Evolutionary conservation across 2,329 filamentous ascomycete species (phyloP).

Genomic region (Penicillium paneum): DNA sequence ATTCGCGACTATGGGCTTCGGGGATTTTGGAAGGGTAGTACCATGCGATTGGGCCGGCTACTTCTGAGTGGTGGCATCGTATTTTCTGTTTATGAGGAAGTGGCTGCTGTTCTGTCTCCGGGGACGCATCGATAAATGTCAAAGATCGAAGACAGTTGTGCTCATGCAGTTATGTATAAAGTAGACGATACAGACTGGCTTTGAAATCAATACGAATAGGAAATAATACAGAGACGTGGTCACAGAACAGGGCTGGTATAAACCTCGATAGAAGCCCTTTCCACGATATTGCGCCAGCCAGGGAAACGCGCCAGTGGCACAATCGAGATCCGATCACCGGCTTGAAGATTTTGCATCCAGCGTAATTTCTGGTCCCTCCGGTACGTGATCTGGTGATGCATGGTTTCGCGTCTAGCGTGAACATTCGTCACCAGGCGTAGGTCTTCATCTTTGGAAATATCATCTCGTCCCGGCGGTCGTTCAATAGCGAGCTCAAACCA

Average conservation of each 20-base stretch:
- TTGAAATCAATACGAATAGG: neutral
- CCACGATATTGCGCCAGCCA: constrained; percentile 8
- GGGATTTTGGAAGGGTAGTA: constrained; percentile 66
- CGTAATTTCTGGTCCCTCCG: neutral
- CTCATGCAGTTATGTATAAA: neutral
- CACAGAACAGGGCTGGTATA: constrained; percentile 4
- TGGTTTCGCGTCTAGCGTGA: neutral
- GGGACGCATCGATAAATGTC: constrained; percentile 6
- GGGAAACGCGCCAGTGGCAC: constrained; percentile 1
- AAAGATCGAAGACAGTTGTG: neutral
- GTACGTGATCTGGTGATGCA: neutral
- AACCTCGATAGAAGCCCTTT: constrained; percentile 7
- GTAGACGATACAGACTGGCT: neutral
- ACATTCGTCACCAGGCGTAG: constrained; percentile 6
- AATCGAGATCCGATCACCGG: constrained; percentile 5
- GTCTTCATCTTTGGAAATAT: neutral
- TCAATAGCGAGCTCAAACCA: constrained; percentile 11
- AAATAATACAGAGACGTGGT: neutral
- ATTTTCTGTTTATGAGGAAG: constrained; percentile 61
- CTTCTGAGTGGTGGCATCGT: constrained; percentile 66
- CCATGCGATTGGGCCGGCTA: constrained; percentile 63
- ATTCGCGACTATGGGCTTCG: constrained; percentile 56
- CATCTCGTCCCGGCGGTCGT: neutral
- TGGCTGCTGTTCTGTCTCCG: constrained; percentile 49
- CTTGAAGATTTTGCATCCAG: neutral